Evolutionary conservation across 2,329 filamentous ascomycete genomes (phyloP).

Genomic region (Aspergillus sp.): DNA sequence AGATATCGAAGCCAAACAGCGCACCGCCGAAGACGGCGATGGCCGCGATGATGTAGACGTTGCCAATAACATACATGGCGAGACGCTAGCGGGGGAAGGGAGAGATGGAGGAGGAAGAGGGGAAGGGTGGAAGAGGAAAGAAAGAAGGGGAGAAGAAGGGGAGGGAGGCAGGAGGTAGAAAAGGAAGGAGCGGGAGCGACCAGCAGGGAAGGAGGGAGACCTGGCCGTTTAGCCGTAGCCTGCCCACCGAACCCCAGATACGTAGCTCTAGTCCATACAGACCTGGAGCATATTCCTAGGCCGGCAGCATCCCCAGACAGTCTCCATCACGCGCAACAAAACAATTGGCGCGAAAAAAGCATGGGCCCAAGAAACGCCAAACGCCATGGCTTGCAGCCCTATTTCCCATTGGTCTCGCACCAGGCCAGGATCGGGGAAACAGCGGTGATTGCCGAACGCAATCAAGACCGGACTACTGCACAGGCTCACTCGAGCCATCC

Average conservation of each 20-base stretch:
- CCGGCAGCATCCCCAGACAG: neutral
- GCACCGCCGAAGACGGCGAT: constrained; percentile 56
- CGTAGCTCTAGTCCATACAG: too few relatives aligned
- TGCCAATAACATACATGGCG: constrained; percentile 32
- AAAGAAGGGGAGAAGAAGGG: neutral
- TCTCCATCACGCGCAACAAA: neutral
- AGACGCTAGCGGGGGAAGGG: constrained; percentile 1
- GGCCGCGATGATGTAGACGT: constrained; percentile 50
- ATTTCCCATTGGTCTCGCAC: neutral
- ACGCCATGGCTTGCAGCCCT: neutral
- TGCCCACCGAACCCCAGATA: too few relatives aligned
- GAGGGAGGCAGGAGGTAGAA: constrained; percentile 1
- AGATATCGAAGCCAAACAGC: constrained; percentile 71
- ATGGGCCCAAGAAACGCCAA: neutral
- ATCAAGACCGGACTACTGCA: too few relatives aligned
- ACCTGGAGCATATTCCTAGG: too few relatives aligned
- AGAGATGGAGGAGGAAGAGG: constrained; percentile 1
- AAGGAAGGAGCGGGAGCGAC: neutral
- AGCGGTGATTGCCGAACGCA: too few relatives aligned
- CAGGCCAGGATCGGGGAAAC: too few relatives aligned
- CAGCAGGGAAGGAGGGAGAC: too few relatives aligned
- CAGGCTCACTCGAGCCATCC: too few relatives aligned
- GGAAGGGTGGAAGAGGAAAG: constrained; percentile 4
- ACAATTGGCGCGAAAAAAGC: neutral
- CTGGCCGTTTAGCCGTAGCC: too few relatives aligned